Conservation (phyloP, 352 stramenopile species). For the Thalassiosira ordinaria region DNA sequence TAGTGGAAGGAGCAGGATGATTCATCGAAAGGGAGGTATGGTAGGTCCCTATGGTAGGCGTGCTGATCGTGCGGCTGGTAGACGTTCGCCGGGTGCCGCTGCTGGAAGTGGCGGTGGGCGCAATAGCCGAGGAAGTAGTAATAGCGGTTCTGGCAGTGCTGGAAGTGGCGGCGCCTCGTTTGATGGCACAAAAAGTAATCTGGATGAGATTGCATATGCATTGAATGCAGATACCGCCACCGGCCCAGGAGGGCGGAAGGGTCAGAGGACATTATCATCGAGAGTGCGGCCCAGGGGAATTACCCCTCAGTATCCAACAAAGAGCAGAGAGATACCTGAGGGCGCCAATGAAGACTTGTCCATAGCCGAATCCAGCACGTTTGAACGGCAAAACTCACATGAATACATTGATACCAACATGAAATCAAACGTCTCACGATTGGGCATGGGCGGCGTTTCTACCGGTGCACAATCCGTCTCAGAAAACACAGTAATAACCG, state of each 20-base stretch:
- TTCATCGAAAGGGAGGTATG: conserved; percentile 31
- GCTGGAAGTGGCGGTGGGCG: not conserved
- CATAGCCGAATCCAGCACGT: conserved; percentile 34
- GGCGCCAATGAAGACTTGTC: conserved; percentile 24
- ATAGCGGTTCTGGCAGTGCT: conserved; percentile 4
- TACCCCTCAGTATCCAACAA: not conserved
- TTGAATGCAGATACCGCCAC: conserved; percentile 35
- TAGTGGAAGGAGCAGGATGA: conserved; percentile 20
- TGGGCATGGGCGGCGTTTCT: conserved; percentile 49
- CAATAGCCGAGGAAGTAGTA: conserved; percentile 22
- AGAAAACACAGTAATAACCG: conserved; percentile 10
- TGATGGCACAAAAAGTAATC: conserved; percentile 12
- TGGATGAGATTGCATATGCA: conserved; percentile 55
- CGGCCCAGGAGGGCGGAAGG: not conserved
- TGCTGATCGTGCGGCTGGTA: not conserved
- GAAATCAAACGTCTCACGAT: conserved; percentile 40
- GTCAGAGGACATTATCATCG: not conserved
- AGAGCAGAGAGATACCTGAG: not conserved
- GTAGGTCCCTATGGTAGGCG: conserved; percentile 35
- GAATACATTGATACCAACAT: conserved; percentile 23
- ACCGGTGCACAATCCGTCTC: conserved; percentile 26
- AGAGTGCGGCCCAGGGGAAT: not conserved
- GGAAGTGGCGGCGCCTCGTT: not conserved
- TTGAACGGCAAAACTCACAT: not conserved
- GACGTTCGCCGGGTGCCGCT: not conserved